Base-by-base conservation (phyloP, 1,284 basidiomycete species). In the Paramarasmius palmivorus region DNA sequence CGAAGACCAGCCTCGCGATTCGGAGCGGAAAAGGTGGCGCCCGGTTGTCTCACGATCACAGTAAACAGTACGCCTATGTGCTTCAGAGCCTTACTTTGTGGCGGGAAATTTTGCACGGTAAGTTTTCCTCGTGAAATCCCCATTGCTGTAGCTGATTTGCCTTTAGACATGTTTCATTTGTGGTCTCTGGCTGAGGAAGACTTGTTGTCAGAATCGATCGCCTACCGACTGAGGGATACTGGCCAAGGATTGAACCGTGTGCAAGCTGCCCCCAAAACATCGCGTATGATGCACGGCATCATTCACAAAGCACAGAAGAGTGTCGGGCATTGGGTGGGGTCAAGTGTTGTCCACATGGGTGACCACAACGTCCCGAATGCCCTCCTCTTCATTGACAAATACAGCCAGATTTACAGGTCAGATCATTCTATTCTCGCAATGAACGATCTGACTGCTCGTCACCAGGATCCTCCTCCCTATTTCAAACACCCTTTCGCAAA, bases 341-440 rank as follows among this genome's bases (percentile, higher is more conserved):
- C 73, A 4, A 74, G 75, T 36, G 72, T 80, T 66, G 60, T 76
- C 70, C 81, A 84, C 63, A 83, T 83, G 80, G 81, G 81, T 29
- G 90, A 92, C 64, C 90, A 92, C 72, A 92, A 92, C 62, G 90
- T 92, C n/a, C 90, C 90, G 2, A 92, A 92, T 61, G 87, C 90
- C 3, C 76, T 91, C 54, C 82, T 91, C 73, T 92, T 91, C 39
- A 58, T 59, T 78, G 84, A 92, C 76, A 92, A 92, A 67, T 92
- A 92, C 69, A 90, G 88, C 10, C 90, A 92, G 66, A 88, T 92
- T 49, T 92, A 92, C 69, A 86, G n/a, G n/a, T n/a, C n/a, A n/a
- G n/a, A n/a, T n/a, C n/a, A n/a, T n/a, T n/a, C n/a, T n/a, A n/a
- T n/a, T n/a, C n/a, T n/a, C n/a, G n/a, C n/a, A n/a, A n/a, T n/a